Base-by-base conservation (phyloP, 2,329 filamentous ascomycete genomes). In the Alternaria triticina region DNA sequence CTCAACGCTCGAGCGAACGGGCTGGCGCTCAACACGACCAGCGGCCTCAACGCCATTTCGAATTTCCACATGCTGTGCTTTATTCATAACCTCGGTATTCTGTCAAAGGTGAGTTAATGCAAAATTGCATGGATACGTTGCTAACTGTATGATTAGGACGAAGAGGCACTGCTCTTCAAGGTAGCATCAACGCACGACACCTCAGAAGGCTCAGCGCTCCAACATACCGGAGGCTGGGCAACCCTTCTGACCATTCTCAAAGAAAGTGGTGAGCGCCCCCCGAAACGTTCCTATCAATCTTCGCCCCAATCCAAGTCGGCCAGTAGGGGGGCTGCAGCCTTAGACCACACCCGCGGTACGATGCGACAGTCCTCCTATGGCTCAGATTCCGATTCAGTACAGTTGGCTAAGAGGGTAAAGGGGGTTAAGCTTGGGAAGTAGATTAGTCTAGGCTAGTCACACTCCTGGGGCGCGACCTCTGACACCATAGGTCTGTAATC, bases 41-140 rank as follows among this genome's bases (percentile, higher is more conserved):
- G 88, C 66, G 88, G 88, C 13, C 87, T 91, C 28, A 84, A 89
- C 40, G 88, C 89, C 23, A 86, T 97, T 12, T 97, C 94, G 7
- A 94, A 98, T 81, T 99, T 99, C 80, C 96, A 99, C 78, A 85
- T 98, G 15, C 85, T 99, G n/a, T 91, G 89, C 80, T 98, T 93
- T 81, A 85, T 99, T 62, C 91, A 92, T 74, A 87, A 88, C 46
- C 88, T 97, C 82, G 90, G 89, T 45, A 89, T 97, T 43, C 85
- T 99, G 43, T 93, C 88, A 78, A 93, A 96, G 89, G 96, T 97
- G 80, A 70, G 70, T 61, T 20, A 9, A 56, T n/a, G 13, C 40
- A 44, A 15, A 27, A 51, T 25, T 40, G 15, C 17, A 33, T 49
- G 40, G 20, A 22, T 15, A 10, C n/a, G 36, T 36, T 49, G 65